Percentiles rank a stretch among this genome's conserved stretches.
phyloP scores from a whole-genome alignment of 371 early-diverging fungal genomes.

The Dentiscutata heterogama region DNA sequence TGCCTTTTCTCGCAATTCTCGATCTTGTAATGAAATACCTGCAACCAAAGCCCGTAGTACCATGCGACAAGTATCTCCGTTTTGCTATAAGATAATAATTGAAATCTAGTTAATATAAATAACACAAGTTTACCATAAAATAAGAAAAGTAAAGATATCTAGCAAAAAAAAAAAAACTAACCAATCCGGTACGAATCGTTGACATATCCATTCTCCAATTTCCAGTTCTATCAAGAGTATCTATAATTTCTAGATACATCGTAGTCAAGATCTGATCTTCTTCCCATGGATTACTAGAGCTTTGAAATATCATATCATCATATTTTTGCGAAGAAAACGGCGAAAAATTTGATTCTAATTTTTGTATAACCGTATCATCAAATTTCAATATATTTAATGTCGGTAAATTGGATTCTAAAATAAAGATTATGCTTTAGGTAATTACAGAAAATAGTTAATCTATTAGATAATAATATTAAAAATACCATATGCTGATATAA shows the following conservation, averaged over 20 bases:
- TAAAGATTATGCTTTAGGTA: no score
- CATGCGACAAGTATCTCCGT: slow-evolving; percentile 41
- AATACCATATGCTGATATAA: slow-evolving; percentile 28
- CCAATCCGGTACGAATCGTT: neutral
- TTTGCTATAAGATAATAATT: slow-evolving; percentile 20
- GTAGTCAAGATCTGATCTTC: slow-evolving; percentile 39
- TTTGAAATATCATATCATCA: slow-evolving; percentile 49
- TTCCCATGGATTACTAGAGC: slow-evolving; percentile 52
- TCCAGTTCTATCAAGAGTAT: slow-evolving; percentile 41
- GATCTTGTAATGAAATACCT: slow-evolving; percentile 31
- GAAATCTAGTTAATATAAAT: neutral
- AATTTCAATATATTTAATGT: neutral
- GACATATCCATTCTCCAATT: slow-evolving; percentile 39
- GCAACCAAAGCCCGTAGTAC: slow-evolving; percentile 34
- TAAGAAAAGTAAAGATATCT: neutral
- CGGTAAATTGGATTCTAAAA: slow-evolving; percentile 5
- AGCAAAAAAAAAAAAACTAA: neutral
- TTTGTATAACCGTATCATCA: slow-evolving; percentile 17
- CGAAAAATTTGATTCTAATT: slow-evolving; percentile 43
- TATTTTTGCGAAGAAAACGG: slow-evolving; percentile 15
- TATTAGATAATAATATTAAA: neutral
- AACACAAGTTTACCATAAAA: neutral
- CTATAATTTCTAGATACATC: slow-evolving; percentile 43
- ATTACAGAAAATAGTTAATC: no score
- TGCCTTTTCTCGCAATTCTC: slow-evolving; percentile 22